Percentiles rank a stretch among this genome's conserved stretches.
These are phyloP conservation scores for Cenchrus purpureus DNA, from an alignment of 176 grass and related monocot genomes.

Conservation along the genomic window DNA sequence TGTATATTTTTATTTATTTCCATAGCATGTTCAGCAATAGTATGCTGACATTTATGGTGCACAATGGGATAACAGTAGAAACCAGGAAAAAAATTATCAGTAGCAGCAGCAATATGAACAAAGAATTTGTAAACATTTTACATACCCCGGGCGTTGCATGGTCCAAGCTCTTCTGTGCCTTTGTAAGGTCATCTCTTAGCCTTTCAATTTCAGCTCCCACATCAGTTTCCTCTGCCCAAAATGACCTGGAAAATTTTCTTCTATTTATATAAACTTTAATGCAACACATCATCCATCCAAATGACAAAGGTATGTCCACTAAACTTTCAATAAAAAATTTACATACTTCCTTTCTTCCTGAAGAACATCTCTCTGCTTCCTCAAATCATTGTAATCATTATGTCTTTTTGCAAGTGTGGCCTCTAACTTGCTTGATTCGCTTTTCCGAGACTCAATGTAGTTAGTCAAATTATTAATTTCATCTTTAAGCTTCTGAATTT, in stretches of 20 bases:
- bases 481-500: conserved; percentile 88
- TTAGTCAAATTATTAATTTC: conserved; percentile 65
- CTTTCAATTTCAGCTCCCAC: conserved; percentile 79
- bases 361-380: conserved; percentile 77
- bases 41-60: conserved; percentile 17
- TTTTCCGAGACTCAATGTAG: conserved; percentile 70
- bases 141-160: conserved; percentile 90
- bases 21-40: conserved; percentile 11
- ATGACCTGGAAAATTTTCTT: conserved; percentile 68
- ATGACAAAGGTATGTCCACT: conserved; percentile 6
- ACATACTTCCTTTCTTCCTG: conserved; percentile 95
- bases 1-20: conserved; percentile 5
- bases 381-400: conserved; percentile 67
- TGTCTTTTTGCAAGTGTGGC: conserved; percentile 58
- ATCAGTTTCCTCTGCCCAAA: conserved; percentile 86
- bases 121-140: conserved; percentile 10
- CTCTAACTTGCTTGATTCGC: conserved; percentile 66
- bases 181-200: conserved; percentile 75
- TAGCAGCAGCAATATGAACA: conserved; percentile 32
- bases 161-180: conserved; percentile 90
- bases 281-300: conserved; percentile 22
- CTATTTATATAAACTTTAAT: conserved; percentile 39
- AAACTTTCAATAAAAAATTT: conserved; percentile 30
- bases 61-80: no score
- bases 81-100: not conserved